phyloP scores from a whole-genome alignment of 768 basidiomycete genomes.

The Leccinum longicurvipes region DNA sequence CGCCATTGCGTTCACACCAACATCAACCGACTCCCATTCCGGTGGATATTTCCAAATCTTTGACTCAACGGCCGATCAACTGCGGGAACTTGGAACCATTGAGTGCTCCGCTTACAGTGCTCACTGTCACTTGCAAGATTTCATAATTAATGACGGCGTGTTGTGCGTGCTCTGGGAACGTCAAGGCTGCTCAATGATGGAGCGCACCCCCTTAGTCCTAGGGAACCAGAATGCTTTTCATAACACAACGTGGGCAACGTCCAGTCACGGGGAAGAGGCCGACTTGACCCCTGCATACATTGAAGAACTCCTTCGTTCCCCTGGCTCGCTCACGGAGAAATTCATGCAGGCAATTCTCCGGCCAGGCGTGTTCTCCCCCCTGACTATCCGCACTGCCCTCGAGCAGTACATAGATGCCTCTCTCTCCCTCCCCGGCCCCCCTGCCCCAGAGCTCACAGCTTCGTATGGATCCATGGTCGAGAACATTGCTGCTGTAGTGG shows the following conservation, averaged over 20 bases:
- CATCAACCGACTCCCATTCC: constrained; percentile 55
- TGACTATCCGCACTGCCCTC: constrained; percentile 79
- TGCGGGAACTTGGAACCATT: constrained; percentile 55
- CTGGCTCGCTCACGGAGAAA: constrained; percentile 70
- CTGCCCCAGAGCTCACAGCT: constrained; percentile 53
- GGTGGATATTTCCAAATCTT: constrained; percentile 82
- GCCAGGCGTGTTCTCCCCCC: constrained; percentile 82
- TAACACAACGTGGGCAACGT: constrained; percentile 48
- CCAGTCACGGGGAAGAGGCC: constrained; percentile 63
- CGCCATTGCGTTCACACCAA: constrained; percentile 71
- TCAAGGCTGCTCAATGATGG: constrained; percentile 71
- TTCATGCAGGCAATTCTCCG: constrained; percentile 82
- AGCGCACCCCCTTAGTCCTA: constrained; percentile 49
- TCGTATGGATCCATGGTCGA: constrained; percentile 67
- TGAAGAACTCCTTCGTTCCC: constrained; percentile 72
- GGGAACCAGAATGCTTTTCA: constrained; percentile 30
- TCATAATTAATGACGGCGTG: constrained; percentile 50
- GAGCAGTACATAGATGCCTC: constrained; percentile 77
- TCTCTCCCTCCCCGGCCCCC: constrained; percentile 58
- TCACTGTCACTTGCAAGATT: constrained; percentile 77
- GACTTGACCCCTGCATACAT: constrained; percentile 85
- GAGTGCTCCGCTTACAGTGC: constrained; percentile 58
- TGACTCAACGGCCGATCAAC: constrained; percentile 51
- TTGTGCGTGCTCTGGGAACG: constrained; percentile 79
- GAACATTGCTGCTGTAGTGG: constrained; percentile 81